A percentile compares a stretch with the other conserved stretches of the same genome.
Evolutionary conservation across 2,329 filamentous ascomycete species (phyloP).

Genomic region (Periconia digitata): DNA sequence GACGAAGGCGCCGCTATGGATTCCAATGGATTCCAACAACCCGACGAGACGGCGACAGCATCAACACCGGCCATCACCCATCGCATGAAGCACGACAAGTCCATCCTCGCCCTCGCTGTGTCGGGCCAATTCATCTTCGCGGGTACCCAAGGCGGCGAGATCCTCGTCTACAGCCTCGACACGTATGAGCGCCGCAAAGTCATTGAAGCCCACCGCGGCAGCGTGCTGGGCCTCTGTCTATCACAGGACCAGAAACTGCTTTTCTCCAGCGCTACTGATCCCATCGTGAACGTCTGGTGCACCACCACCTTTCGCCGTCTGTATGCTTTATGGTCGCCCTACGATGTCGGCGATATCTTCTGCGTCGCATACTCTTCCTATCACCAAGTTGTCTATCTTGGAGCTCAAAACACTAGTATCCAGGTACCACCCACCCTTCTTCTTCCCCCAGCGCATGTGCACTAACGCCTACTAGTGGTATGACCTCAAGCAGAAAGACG

Average conservation of each 20-base stretch:
- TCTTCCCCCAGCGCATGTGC: background rate
- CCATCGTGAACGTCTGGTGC: conserved; percentile 92
- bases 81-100: conserved; percentile 73
- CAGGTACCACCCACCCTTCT: conserved; percentile 54
- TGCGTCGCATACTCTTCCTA: conserved; percentile 85
- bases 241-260: conserved; percentile 74
- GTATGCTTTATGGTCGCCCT: conserved; percentile 88
- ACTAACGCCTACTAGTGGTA: conserved; percentile 66
- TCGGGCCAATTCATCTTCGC: conserved; percentile 83
- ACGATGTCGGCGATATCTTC: conserved; percentile 95
- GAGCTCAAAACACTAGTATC: conserved; percentile 91
- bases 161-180: conserved; percentile 84
- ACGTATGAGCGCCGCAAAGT: conserved; percentile 80
- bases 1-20: conserved; percentile 27
- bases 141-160: conserved; percentile 90
- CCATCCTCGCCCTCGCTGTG: conserved; percentile 79
- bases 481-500: conserved; percentile 65
- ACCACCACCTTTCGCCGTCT: conserved; percentile 73
- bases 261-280: conserved; percentile 91
- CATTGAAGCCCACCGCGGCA: conserved; percentile 87
- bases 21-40: conserved; percentile 14
- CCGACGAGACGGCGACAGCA: conserved; percentile 5
- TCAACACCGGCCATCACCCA: conserved; percentile 67
- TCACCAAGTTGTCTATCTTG: conserved; percentile 82
- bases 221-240: conserved; percentile 81